phyloP scores from a whole-genome alignment of 2,329 filamentous ascomycete genomes.

The Metarhizium humberi region DNA sequence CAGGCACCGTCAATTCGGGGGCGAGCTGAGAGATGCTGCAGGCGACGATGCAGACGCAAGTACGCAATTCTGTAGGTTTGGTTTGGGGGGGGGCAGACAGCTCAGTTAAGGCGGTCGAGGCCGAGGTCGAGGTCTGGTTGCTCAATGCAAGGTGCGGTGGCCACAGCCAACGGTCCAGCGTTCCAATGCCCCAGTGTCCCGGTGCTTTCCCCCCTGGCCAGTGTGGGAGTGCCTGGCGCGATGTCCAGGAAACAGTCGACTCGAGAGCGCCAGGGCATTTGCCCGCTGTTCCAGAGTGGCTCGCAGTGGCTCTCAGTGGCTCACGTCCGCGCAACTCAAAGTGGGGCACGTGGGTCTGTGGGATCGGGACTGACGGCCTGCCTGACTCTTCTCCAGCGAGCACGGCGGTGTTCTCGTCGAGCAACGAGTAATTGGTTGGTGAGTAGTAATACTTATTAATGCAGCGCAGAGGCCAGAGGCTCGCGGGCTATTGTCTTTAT shows the following conservation, averaged over 20 bases:
- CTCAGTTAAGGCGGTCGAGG: slow-evolving; percentile 3
- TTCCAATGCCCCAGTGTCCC: too few relatives aligned
- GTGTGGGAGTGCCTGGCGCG: too few relatives aligned
- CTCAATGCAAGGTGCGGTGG: too few relatives aligned
- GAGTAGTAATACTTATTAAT: too few relatives aligned
- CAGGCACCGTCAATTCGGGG: neutral
- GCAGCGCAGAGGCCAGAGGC: neutral
- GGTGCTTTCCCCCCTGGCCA: too few relatives aligned
- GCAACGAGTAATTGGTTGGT: too few relatives aligned
- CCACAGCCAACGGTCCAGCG: too few relatives aligned
- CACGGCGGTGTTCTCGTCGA: too few relatives aligned
- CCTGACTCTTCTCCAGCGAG: too few relatives aligned
- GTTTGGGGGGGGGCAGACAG: slow-evolving; percentile 2
- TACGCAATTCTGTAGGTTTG: neutral
- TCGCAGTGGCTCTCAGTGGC: neutral
- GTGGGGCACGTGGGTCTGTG: slow-evolving; percentile 4
- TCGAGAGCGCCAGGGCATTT: neutral
- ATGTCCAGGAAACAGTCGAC: too few relatives aligned
- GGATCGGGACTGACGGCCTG: neutral
- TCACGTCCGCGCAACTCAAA: neutral
- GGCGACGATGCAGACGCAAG: slow-evolving; percentile 4
- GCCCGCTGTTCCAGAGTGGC: neutral
- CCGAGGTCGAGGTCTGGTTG: neutral
- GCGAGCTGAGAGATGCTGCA: slow-evolving; percentile 7
- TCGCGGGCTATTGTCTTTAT: neutral